Percentiles rank a stretch among this genome's conserved stretches.
Evolutionary conservation across 345 rosid genomes (phyloP).

Genomic region (Theobroma cacao): DNA sequence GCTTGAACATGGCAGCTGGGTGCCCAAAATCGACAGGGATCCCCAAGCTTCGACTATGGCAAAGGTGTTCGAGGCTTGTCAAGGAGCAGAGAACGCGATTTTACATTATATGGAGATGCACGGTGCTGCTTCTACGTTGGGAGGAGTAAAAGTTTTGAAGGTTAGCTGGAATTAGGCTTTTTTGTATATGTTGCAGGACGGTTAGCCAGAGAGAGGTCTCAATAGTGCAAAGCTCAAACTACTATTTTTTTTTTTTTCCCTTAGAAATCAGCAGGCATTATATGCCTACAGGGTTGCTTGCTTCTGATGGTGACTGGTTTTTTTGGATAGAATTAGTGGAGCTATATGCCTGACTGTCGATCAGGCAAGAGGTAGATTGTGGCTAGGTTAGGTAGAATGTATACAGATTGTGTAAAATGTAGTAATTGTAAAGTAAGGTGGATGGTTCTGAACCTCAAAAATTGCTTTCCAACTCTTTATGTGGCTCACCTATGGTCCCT

Average conservation of each 20-base stretch:
- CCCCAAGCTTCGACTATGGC: slow-evolving; percentile 35
- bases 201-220: background rate
- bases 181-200: background rate
- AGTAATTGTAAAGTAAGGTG: background rate
- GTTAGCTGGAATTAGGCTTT: background rate
- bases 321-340: background rate
- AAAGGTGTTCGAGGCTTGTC: slow-evolving; percentile 47
- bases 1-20: slow-evolving; percentile 26
- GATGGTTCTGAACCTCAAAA: background rate
- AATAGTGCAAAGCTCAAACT: background rate
- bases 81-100: slow-evolving; percentile 62
- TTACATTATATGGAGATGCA: slow-evolving; percentile 79
- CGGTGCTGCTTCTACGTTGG: slow-evolving; percentile 57
- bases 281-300: background rate
- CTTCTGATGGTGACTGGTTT: background rate
- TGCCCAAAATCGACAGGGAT: background rate
- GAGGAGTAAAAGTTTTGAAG: slow-evolving; percentile 23
- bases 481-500: background rate
- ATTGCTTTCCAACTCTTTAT: background rate
- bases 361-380: background rate
- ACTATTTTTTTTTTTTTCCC: background rate
- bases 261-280: background rate
- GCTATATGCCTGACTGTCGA: background rate
- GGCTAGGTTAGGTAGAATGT: background rate
- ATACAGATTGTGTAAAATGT: background rate